Percentiles rank a stretch among this genome's conserved stretches.
These are phyloP conservation scores for Colletotrichum sojae DNA, from an alignment of 2,329 filamentous ascomycete species.

Conservation along the genomic window DNA sequence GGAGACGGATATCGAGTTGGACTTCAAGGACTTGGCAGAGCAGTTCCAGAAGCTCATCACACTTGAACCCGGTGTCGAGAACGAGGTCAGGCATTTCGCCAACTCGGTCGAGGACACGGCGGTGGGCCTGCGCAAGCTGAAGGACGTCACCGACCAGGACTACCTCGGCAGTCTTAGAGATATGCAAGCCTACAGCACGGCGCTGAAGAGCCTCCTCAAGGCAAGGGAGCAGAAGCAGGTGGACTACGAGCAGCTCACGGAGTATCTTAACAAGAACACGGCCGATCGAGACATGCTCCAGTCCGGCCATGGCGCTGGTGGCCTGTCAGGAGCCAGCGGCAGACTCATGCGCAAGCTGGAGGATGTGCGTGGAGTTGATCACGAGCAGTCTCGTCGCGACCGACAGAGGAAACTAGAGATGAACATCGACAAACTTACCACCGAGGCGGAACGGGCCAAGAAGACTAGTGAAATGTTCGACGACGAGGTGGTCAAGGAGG, in stretches of 20 bases:
- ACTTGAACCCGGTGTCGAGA: slow-evolving; percentile 89
- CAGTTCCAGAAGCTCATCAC: slow-evolving; percentile 95
- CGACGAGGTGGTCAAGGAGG: slow-evolving; percentile 94
- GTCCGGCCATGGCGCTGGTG: slow-evolving; percentile 68
- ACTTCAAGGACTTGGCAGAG: slow-evolving; percentile 90
- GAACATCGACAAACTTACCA: slow-evolving; percentile 90
- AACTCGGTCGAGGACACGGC: slow-evolving; percentile 88
- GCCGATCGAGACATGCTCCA: slow-evolving; percentile 85
- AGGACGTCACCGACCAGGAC: slow-evolving; percentile 94
- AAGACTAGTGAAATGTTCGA: slow-evolving; percentile 93
- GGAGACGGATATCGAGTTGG: slow-evolving; percentile 87
- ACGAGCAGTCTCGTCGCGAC: slow-evolving; percentile 91
- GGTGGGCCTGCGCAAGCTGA: slow-evolving; percentile 82
- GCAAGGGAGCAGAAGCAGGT: slow-evolving; percentile 97
- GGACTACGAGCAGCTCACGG: slow-evolving; percentile 94
- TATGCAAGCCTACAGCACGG: slow-evolving; percentile 94
- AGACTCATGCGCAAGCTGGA: slow-evolving; percentile 96
- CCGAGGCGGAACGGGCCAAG: slow-evolving; percentile 89
- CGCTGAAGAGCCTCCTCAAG: slow-evolving; percentile 89
- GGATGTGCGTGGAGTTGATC: slow-evolving; percentile 95
- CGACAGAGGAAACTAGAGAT: slow-evolving; percentile 91
- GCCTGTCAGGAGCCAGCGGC: slow-evolving; percentile 81
- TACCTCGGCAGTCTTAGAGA: slow-evolving; percentile 93
- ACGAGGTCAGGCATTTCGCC: slow-evolving; percentile 87
- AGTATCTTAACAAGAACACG: slow-evolving; percentile 94